Conservation (phyloP, 345 rosid species). For the Pseudoturritis turrita region DNA sequence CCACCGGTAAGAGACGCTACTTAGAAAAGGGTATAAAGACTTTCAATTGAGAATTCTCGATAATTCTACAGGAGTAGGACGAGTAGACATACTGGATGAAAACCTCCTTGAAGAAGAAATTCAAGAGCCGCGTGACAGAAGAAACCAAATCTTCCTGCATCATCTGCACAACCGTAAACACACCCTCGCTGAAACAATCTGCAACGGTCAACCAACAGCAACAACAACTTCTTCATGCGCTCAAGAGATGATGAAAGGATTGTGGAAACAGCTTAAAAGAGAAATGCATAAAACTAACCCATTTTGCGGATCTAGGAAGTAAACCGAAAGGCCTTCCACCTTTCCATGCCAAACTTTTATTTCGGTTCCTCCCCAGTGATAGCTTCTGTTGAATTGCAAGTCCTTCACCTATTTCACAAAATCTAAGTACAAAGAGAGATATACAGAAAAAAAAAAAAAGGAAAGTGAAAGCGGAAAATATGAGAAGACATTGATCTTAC, state of each 20-base stretch:
- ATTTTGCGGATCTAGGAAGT: conserved; percentile 86
- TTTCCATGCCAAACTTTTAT: conserved; percentile 88
- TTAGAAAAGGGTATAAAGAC: neutral
- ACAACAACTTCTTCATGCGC: conserved; percentile 14
- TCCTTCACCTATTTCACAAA: conserved; percentile 59
- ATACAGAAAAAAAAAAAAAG: neutral
- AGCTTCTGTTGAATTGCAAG: conserved; percentile 54
- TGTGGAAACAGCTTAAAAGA: neutral
- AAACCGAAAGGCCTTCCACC: conserved; percentile 88
- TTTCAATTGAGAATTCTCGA: neutral
- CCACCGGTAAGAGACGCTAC: neutral
- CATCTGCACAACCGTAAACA: conserved; percentile 73
- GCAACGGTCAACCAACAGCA: conserved; percentile 20
- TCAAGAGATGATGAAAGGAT: neutral
- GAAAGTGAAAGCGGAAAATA: neutral
- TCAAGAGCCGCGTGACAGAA: conserved; percentile 97
- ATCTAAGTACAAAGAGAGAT: neutral
- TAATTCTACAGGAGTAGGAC: neutral
- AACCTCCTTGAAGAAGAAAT: conserved; percentile 80
- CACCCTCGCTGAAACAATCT: conserved; percentile 70
- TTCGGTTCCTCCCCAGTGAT: conserved; percentile 81
- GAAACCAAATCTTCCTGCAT: conserved; percentile 81
- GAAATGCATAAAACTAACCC: conserved; percentile 45
- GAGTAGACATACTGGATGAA: conserved; percentile 63
- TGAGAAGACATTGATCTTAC: conserved; percentile 50